Evolutionary conservation across 768 basidiomycete species (phyloP), one percentile per base, ranked within the genome.

Genomic region (Floccularia luteovirens): DNA sequence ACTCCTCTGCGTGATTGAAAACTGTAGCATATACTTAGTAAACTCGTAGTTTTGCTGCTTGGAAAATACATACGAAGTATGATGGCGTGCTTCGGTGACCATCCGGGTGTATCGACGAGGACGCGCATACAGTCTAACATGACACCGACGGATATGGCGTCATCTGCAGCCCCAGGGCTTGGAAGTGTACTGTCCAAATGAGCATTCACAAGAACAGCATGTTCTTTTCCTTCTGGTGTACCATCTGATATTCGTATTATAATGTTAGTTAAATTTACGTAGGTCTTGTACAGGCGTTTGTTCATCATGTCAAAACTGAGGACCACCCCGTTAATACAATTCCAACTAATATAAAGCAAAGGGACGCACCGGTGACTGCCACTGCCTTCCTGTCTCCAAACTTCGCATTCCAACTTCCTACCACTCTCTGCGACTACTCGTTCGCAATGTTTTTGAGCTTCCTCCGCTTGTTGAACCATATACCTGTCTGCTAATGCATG

Each of bases 1-100:
- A 90, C 56, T 98, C 93, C 59, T 98, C 93, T 8, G 85, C 94
- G 45, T 94, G 75, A 49, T 97, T 97, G 66, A 94, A 96, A 45
- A 98, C 90, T 92, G 45, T 8, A 12, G 3, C 11, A 41, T 39
- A 17, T 11, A 4, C 13, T 19, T 10, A 24, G 38, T 24, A 7
- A 39, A 20, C 17, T 30, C 16, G 22, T 24, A 5, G 5, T 37
- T 11, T 14, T 46, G 30, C 16, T 36, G n/a, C 23, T n/a, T 27
- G 13, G 5, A 43, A 20, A 37, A 21, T 19, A 68, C 87, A 60
- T 49, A 91, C 91, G 60, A 56, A 98, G 91, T 17, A 98, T 71
- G 45, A 90, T 72, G 5, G 89, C 71, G 51, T 89, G 75, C 24
- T 72, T 75, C 1, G 91, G 89, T 6, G 77, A 70, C 77, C 83